Evolutionary conservation across 2,329 filamentous ascomycete genomes (phyloP), one percentile per base, ranked within the genome.

Genomic region (Byssoonygena ceratinophila): DNA sequence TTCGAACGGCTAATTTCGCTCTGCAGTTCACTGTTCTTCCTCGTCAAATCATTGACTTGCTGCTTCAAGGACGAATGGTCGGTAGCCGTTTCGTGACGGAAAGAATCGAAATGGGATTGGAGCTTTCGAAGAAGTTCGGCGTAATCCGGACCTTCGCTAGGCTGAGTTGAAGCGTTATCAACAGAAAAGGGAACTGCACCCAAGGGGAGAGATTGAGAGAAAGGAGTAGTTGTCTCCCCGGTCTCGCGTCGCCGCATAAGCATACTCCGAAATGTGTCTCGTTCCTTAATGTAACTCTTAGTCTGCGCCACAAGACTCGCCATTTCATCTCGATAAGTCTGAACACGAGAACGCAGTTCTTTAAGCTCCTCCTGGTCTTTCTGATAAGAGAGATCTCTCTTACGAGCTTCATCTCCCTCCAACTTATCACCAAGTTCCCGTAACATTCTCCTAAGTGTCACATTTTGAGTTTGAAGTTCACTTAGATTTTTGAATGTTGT

Each of bases 261-360:
- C 74, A 97, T 90, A 49, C 90, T 88, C 20, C 91, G 83, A 82
- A 96, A 97, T 81, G 96, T 96, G 65, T 98, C 91, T 57, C 92
- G 84, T 71, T 98, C 92, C 61, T 89, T 87, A 65, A 92, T 88
- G 67, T 94, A 95, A 66, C 87, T 94, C 72, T 95, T 87, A 58
- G 89, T 86, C 53, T 90, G 87, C 27, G 85, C 82, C 40, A 85
- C 81, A 59, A 95, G 83, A 11, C 85, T 85, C 59, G 84, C 81
- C 49, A 94, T 81, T 65, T 96, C 89, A 58, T 96, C 91, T 54
- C 87, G 82, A 67, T 83, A 91, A 67, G 85, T 82, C 59, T 84
- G 78, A 22, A 94, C 77, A 58, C 88, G 82, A 50, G 83, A 79
- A 57, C 87, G 77, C 29, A 92, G 72, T 43, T 77, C 79, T 59